Base-by-base conservation (phyloP, 2,329 filamentous ascomycete species). In the Rhynchosporium agropyri region DNA sequence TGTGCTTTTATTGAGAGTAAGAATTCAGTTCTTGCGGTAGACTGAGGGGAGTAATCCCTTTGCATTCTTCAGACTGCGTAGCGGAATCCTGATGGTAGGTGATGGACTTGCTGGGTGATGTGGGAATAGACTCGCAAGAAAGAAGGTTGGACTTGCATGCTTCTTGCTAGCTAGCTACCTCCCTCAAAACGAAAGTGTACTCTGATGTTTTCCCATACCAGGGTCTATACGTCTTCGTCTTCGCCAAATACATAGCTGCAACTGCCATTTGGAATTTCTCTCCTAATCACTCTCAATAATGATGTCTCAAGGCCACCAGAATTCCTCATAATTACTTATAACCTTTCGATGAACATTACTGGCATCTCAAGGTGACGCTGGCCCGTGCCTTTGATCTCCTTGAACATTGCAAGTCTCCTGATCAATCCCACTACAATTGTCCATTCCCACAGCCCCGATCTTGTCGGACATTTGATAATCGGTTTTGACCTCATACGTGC, bases 1-100 rank as follows among this genome's bases (percentile, higher is more conserved):
- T 61, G 58, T 48, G 15, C 28, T 15, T 61, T 61, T 36, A 55
- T 61, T 40, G 55, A 36, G 12, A 42, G 31, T 29, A 61, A 55
- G 40, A 55, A 54, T n/a, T 13, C 20, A 61, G 50, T 54, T 61
- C 28, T 10, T 61, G 26, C 58, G 50, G 42, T 61, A 48, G 28
- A 45, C 12, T 4, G 4, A 12, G 10, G 40, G 10, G 10, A 12
- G 12, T 13, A 4, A 13, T 43, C 4, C 40, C 13, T 7, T 43
- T 43, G 15, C 1, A 20, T 20, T 20, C 20, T 20, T 20, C 20
- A 20, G 20, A 20, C 20, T 20, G 20, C 20, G 20, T 20, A 20
- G 20, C 20, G 20, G 20, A 20, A 20, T 20, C 20, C 4, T 43
- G 10, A 12, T 43, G 40, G 40, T 12, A 10, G 33, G 33, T 36